These are phyloP conservation scores for Elaeis guineensis DNA, from an alignment of 176 grass and related monocot species.

Conservation along the genomic window DNA sequence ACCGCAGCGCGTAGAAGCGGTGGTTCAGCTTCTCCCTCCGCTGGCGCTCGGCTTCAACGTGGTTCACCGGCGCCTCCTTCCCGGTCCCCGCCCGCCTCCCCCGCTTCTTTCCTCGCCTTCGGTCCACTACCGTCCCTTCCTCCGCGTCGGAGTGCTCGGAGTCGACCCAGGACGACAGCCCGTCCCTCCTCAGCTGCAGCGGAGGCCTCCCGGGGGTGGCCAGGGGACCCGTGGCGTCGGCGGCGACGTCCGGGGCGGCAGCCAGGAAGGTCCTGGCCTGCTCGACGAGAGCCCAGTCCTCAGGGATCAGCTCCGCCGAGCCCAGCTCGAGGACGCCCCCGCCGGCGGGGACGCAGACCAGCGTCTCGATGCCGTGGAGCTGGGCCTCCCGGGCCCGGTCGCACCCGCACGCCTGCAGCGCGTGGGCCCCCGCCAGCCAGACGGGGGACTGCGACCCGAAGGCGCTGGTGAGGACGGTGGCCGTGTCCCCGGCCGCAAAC, in stretches of 20 bases:
- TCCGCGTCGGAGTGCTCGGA: constrained; percentile 25
- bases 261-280: constrained; percentile 20
- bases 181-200: neutral
- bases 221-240: neutral
- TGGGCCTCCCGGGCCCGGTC: constrained; percentile 26
- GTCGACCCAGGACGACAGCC: constrained; percentile 6
- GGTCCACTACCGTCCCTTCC: neutral
- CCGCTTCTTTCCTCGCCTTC: constrained; percentile 23
- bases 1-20: constrained; percentile 39
- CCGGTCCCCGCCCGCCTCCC: constrained; percentile 24
- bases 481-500: constrained; percentile 6
- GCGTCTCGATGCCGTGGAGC: constrained; percentile 22
- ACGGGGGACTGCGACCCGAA: neutral
- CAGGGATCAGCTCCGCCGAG: constrained; percentile 10
- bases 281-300: constrained; percentile 15
- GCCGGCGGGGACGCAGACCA: constrained; percentile 23
- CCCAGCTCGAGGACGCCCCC: constrained; percentile 31
- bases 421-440: constrained; percentile 19
- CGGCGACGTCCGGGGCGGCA: neutral
- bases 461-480: neutral
- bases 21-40: constrained; percentile 39
- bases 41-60: constrained; percentile 43
- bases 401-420: constrained; percentile 5
- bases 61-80: constrained; percentile 26
- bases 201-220: neutral